Conservation (phyloP, 1,284 basidiomycete genomes). For the Termitomyces sp. region DNA sequence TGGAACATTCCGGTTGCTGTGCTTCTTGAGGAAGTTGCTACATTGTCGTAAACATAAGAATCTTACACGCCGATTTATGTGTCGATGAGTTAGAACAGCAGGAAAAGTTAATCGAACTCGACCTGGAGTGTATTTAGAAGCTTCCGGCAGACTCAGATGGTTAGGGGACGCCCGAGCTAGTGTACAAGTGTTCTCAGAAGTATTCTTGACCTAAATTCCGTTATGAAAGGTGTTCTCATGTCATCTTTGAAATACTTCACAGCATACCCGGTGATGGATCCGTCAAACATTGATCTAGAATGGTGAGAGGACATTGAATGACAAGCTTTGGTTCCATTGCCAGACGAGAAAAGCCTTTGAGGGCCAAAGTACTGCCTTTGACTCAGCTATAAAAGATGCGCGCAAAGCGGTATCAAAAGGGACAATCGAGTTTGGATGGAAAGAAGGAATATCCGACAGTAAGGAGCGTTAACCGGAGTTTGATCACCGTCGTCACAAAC, state of each 20-base stretch:
- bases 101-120: background rate
- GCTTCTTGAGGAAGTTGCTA: background rate
- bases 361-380: background rate
- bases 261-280: background rate
- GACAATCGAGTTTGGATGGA: background rate
- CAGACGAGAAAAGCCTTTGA: background rate
- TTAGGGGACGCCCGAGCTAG: background rate
- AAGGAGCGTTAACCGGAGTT: no score
- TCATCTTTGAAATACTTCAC: background rate
- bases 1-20: background rate
- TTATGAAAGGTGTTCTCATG: background rate
- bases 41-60: background rate
- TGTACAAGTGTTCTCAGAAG: background rate
- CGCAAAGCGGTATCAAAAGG: background rate
- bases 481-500: no score
- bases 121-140: background rate
- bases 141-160: background rate
- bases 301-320: background rate
- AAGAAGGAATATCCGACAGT: background rate
- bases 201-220: background rate
- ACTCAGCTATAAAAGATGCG: no score
- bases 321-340: background rate
- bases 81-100: background rate
- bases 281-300: background rate
- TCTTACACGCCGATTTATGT: background rate